Evolutionary conservation across 202 grass and related monocot genomes (phyloP).

Genomic region (Miscanthus sacchariflorus): DNA sequence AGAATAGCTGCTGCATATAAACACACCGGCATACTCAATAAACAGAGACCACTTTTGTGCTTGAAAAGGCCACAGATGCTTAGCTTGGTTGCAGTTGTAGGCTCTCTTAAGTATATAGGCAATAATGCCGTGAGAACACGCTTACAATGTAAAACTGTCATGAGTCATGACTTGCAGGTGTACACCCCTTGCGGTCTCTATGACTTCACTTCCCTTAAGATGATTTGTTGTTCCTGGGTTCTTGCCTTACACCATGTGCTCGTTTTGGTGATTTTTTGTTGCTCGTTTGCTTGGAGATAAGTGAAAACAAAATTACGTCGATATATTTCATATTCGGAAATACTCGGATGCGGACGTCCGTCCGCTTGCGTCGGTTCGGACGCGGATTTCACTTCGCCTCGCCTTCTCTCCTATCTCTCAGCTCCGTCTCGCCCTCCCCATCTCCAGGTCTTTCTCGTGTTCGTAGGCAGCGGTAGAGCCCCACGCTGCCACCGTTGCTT

Average conservation of each 20-base stretch:
- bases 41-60: not conserved
- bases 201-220: not conserved
- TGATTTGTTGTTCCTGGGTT: not conserved
- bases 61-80: not conserved
- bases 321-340: not conserved
- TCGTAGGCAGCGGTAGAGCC: no score
- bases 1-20: slow-evolving; percentile 22
- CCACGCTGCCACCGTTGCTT: no score
- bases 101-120: slow-evolving; percentile 15
- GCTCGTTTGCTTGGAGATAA: not conserved
- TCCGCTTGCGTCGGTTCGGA: no score
- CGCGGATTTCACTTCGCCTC: no score
- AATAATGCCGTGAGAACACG: slow-evolving; percentile 42
- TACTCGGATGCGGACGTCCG: no score
- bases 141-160: slow-evolving; percentile 29
- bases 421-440: no score
- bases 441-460: no score
- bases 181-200: not conserved
- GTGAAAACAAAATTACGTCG: not conserved
- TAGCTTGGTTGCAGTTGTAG: not conserved
- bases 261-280: not conserved
- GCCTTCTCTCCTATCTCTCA: no score
- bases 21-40: slow-evolving; percentile 25
- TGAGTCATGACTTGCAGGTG: not conserved
- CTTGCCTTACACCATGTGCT: not conserved